A percentile compares a stretch with the other conserved stretches of the same genome.
phyloP scores from a whole-genome alignment of 176 grass and related monocot species.

The Carex myosuroides region DNA sequence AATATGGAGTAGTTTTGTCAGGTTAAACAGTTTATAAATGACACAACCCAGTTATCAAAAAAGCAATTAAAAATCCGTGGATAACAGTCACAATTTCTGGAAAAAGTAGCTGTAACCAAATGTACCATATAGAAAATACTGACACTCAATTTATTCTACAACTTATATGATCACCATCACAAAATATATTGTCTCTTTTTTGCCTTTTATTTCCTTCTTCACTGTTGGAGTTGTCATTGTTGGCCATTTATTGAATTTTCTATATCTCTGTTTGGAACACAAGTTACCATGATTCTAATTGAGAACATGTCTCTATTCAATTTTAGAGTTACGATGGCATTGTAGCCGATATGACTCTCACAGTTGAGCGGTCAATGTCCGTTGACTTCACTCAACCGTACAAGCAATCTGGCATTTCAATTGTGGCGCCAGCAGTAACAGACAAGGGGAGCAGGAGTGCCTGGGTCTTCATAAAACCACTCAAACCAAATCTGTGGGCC shows the following conservation, averaged over 20 bases:
- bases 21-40: not conserved
- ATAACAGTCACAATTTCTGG: not conserved
- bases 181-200: not conserved
- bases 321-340: slow-evolving; percentile 19
- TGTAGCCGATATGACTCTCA: too few species aligned
- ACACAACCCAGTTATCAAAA: not conserved
- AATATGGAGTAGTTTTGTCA: not conserved
- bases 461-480: slow-evolving; percentile 54
- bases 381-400: too few species aligned
- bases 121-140: not conserved
- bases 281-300: not conserved
- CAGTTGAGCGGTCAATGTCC: too few species aligned
- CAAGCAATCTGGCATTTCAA: too few species aligned
- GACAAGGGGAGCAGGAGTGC: slow-evolving; percentile 19
- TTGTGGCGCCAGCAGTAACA: slow-evolving; percentile 29
- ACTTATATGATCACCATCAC: not conserved
- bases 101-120: not conserved
- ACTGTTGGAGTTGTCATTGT: not conserved
- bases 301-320: not conserved
- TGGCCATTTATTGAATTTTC: not conserved
- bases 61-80: too few species aligned
- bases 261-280: not conserved
- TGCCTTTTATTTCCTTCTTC: not conserved
- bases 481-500: slow-evolving; percentile 41
- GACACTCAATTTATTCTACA: not conserved